Evolutionary conservation across 257 asterid species (phyloP).

Genomic region (Solanum peruvianum): DNA sequence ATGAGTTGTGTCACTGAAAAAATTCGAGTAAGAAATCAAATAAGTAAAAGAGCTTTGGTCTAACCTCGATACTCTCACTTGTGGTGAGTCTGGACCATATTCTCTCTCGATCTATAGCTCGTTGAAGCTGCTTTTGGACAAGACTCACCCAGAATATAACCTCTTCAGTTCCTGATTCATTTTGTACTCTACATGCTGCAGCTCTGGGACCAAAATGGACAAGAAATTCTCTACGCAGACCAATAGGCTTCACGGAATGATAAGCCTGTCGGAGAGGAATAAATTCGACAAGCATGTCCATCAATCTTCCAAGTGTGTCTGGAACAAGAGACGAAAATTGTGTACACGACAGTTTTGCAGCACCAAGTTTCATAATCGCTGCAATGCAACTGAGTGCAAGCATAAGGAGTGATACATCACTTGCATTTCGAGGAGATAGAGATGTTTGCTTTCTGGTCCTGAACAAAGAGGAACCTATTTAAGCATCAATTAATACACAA

Average conservation of each 20-base stretch:
- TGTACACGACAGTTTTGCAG: conserved; percentile 76
- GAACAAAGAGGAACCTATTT: conserved; percentile 16
- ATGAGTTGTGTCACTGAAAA: neutral
- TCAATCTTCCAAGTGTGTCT: conserved; percentile 72
- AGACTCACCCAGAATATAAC: conserved; percentile 82
- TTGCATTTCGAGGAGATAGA: conserved; percentile 37
- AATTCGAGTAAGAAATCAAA: neutral
- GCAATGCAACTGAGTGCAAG: conserved; percentile 88
- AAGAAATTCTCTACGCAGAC: conserved; percentile 79
- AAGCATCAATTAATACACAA: neutral
- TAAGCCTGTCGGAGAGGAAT: conserved; percentile 67
- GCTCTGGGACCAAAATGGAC: conserved; percentile 95
- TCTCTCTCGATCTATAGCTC: conserved; percentile 90
- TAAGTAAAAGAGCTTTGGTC: neutral
- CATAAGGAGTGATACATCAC: conserved; percentile 73
- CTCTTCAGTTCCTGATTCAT: conserved; percentile 67
- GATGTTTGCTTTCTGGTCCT: conserved; percentile 47
- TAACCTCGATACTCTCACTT: conserved; percentile 92
- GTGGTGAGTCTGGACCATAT: conserved; percentile 98
- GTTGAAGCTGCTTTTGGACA: conserved; percentile 72
- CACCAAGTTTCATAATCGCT: conserved; percentile 85
- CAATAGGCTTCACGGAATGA: conserved; percentile 60
- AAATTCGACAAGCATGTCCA: conserved; percentile 85
- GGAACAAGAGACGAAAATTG: conserved; percentile 67
- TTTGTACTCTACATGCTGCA: conserved; percentile 46